Base-by-base conservation (phyloP, 73 alveolate genomes). In the Tetrahymena borealis region DNA sequence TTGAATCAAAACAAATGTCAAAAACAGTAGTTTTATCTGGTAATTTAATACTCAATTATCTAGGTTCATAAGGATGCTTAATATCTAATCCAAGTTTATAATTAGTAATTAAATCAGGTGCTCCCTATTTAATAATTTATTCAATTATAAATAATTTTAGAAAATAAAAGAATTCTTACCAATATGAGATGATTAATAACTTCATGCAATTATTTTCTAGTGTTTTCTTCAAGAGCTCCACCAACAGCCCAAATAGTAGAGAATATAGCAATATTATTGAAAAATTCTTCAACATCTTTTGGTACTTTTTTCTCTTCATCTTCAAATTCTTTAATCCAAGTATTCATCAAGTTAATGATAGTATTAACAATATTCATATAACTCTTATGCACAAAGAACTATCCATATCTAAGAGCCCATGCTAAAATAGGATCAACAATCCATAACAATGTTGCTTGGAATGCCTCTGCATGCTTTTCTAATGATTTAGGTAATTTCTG, bases 221-320 rank as follows among this genome's bases (percentile, higher is more conserved):
- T 96, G 85, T 95, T 91, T 90, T 99, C 99, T 91, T 98, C 98
- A 16, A 98, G 96, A 15, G 99, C 98, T 12, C 98, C 99, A 37
- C 99, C 99, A 41, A 99, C 90, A 15, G 98, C 97, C 99, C 99
- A 99, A 36, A 99, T 93, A n/a, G 96, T 77, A n/a, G 99, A 93
- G 93, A 98, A 99, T 41, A 98, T 92, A 39, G 98, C 93, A 15
- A 97, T 94, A 78, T 99, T 98, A 35, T 96, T 96, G 40, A 96
- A 85, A 94, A 96, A 93, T 42, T 98, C 99, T 36, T 99, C 99
- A 40, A 96, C 93, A 35, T 97, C 99, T 92, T 96, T 96, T 20
- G 99, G 98, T 33, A 96, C 41, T 33, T 78, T 39, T n/a, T 79
- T 79, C 32, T 79, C 91, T 38, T 79, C 91, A 24, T 39, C 77